These are phyloP conservation scores for Aurifilum marmelostoma DNA, from an alignment of 2,329 filamentous ascomycete genomes.

Conservation along the genomic window DNA sequence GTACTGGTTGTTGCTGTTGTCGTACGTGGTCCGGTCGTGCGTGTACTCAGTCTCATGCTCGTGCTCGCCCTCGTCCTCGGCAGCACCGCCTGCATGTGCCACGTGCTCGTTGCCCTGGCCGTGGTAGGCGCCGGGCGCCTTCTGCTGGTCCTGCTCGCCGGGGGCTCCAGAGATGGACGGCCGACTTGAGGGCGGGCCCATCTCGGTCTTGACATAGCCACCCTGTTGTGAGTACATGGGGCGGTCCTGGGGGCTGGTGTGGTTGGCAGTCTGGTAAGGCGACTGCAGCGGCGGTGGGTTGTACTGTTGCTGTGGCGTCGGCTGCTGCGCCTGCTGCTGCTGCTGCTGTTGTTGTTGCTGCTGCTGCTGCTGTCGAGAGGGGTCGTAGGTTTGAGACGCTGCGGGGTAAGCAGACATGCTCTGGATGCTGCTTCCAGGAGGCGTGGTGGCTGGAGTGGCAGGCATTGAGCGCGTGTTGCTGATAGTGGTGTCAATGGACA, in stretches of 20 bases:
- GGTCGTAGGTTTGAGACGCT: constrained; percentile 73
- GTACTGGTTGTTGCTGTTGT: constrained; percentile 72
- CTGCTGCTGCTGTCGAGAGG: constrained; percentile 58
- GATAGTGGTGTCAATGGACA: constrained; percentile 80
- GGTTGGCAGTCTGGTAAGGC: constrained; percentile 68
- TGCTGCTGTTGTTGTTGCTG: constrained; percentile 81
- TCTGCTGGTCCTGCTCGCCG: constrained; percentile 62
- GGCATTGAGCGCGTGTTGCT: constrained; percentile 84
- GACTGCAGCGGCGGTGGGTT: constrained; percentile 69
- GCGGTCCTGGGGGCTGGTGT: constrained; percentile 61
- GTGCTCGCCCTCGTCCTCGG: constrained; percentile 70
- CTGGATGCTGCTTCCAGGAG: constrained; percentile 76
- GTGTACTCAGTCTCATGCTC: constrained; percentile 85
- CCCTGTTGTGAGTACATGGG: constrained; percentile 73
- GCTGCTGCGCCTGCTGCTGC: constrained; percentile 70
- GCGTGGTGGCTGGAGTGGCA: constrained; percentile 87
- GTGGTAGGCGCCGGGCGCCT: constrained; percentile 64
- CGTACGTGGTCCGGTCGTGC: constrained; percentile 77
- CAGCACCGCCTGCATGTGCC: constrained; percentile 47
- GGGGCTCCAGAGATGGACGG: constrained; percentile 57
- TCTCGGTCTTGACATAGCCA: constrained; percentile 80
- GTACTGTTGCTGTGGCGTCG: constrained; percentile 68
- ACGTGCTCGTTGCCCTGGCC: constrained; percentile 58
- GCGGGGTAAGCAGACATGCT: constrained; percentile 78
- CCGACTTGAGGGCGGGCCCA: constrained; percentile 77